Base-by-base conservation (phyloP, 257 asterid species). In the Euphrasia confusa region DNA sequence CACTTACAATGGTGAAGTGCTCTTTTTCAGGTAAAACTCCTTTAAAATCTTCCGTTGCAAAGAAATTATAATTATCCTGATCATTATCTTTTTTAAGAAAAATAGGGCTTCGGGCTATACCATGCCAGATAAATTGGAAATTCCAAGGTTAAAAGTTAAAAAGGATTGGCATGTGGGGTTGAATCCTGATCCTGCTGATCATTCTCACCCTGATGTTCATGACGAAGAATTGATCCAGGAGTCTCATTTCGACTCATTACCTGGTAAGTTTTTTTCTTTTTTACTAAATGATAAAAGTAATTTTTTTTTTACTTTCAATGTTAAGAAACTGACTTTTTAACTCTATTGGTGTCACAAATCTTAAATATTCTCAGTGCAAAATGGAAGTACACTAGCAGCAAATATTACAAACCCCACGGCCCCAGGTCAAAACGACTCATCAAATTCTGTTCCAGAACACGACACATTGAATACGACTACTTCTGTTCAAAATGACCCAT, bases 81-180 rank as follows among this genome's bases (percentile, higher is more conserved):
- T 30, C 56, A 40, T 62, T 63, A 45, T 50, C 30, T 58, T 37
- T 66, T 42, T 67, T 48, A 7, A 71, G 63, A 28, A 67, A 63
- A 74, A 62, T 65, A 93, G 99, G 88, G 86, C 75, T 68, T 93
- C 99, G 49, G 99, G 99, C 60, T 85, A 93, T 81, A 67, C 81
- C 78, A 89, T 93, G 99, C 72, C 96, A 21, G 97, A 93, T 60
- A 93, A 89, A 72, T 80, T 93, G 62, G 93, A 70, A 84, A 84
- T 93, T 72, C 95, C 95, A 28, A 85, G 99, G 73, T 74, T 90
- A 73, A 93, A 69, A 82, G 94, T 93, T 61, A 90, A 81, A 76
- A 90, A 87, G 74, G 94, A 93, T 78, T 93, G 99, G 99, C 61
- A 79, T 77, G 97, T 87, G 70, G 99, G 96, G 58, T 81, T 93